Base-by-base conservation (phyloP, 2,329 filamentous ascomycete species). In the Pseudogymnoascus sp. region DNA sequence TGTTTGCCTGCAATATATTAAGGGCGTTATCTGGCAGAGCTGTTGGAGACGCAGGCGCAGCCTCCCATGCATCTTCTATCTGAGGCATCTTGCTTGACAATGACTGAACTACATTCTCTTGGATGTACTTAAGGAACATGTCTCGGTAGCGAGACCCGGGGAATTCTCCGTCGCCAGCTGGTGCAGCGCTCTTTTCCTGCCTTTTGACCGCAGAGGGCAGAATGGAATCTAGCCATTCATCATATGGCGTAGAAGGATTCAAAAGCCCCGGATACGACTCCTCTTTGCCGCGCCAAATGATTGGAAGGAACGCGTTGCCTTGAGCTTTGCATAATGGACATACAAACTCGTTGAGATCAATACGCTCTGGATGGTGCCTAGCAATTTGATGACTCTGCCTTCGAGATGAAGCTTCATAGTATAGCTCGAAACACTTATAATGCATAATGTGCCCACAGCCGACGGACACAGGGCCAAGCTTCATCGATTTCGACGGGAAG, bases 381-480 rank as follows among this genome's bases (percentile, higher is more conserved):
- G 94, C 92, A 73, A 99, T 96, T 72, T 99, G 94, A 69, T 94
- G 90, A 17, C 84, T 84, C 71, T 99, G 95, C 39, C 94, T 84
- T 63, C 92, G 83, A 60, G 87, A 81, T 0, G 91, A 96, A 3
- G 93, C 91, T 50, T 89, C 84, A 66, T 90, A 88, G 71, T 97
- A 99, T 40, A 89, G 84, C 69, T 97, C 92, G 71, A 99, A 99
- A 75, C 94, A 99, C 67, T 84, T 86, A 72, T 90, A 97, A 73
- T 99, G 94, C 94, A 99, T 99, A 70, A 99, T 95, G 73, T 99
- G 94, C 2, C 94, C 94, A 74, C 94, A 99, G 8, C 93, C 91
- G 36, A 89, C 90, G 9, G 92, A 90, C 1, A 97, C 88, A 0
- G 93, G 89, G 0, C 92, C 94, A 15, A 83, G 79, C 29, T 82